Conservation (phyloP, 192 early-diverging fungal species). For the Phlyctochytrium bullatum region DNA sequence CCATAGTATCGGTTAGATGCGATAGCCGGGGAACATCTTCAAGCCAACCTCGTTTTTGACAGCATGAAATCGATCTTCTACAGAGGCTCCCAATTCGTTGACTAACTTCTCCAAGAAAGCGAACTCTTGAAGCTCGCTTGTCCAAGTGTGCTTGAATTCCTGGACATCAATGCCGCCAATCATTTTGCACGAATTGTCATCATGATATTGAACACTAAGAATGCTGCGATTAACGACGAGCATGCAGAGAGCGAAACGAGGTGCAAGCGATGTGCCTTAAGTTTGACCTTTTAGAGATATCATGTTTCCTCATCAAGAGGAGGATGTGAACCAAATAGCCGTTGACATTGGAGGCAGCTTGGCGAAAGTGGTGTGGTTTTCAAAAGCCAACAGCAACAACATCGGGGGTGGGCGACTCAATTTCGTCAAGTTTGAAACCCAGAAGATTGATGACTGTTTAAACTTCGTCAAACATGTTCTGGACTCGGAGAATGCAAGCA, state of each 20-base stretch:
- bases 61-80: too few relatives aligned
- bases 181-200: too few relatives aligned
- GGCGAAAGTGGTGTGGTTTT: constrained; percentile 64
- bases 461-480: constrained; percentile 75
- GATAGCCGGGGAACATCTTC: too few relatives aligned
- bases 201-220: constrained; percentile 10
- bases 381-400: constrained; percentile 25
- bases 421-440: constrained; percentile 93
- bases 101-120: not conserved
- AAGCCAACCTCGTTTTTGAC: too few relatives aligned
- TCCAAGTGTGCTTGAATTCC: not conserved
- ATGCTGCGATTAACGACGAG: constrained; percentile 20
- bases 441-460: constrained; percentile 85
- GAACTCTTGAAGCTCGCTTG: not conserved
- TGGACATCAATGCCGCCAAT: too few relatives aligned
- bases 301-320: constrained; percentile 79
- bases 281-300: constrained; percentile 61
- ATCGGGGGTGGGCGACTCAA: constrained; percentile 80
- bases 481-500: constrained; percentile 34
- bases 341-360: constrained; percentile 74
- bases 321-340: constrained; percentile 82
- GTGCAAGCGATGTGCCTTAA: not conserved
- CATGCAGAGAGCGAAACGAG: constrained; percentile 9
- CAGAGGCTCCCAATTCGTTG: not conserved
- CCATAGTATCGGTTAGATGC: too few relatives aligned